Percentiles rank a stretch among this genome's conserved stretches.
Evolutionary conservation across 2,329 filamentous ascomycete species (phyloP).

Genomic region (Colletotrichum agaves): DNA sequence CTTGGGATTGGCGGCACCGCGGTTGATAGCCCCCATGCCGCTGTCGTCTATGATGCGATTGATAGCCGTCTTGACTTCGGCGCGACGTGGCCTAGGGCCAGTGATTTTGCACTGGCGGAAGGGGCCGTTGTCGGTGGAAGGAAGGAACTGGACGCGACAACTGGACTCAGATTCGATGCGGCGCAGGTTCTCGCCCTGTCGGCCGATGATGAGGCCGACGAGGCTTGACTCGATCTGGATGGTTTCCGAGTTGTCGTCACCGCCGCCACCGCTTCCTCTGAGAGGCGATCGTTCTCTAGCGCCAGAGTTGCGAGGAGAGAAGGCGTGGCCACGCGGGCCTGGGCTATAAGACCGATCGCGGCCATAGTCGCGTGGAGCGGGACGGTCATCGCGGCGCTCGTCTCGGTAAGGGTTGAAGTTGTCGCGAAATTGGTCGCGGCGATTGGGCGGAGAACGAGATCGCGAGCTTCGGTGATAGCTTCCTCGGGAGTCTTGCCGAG

Average conservation of each 20-base stretch:
- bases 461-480: constrained; percentile 70
- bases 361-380: constrained; percentile 65
- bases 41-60: constrained; percentile 90
- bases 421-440: constrained; percentile 78
- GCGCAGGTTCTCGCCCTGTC: constrained; percentile 88
- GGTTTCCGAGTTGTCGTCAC: constrained; percentile 80
- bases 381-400: constrained; percentile 76
- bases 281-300: constrained; percentile 70
- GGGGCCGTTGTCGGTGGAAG: constrained; percentile 77
- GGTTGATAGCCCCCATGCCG: constrained; percentile 60
- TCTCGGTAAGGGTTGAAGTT: constrained; percentile 87
- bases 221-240: constrained; percentile 88
- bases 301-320: constrained; percentile 68
- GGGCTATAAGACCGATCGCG: constrained; percentile 81
- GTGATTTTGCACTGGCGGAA: constrained; percentile 89
- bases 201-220: constrained; percentile 90
- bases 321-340: constrained; percentile 64
- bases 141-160: constrained; percentile 89
- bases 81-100: constrained; percentile 76
- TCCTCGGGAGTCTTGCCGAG: constrained; percentile 51
- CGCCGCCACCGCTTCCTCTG: constrained; percentile 49
- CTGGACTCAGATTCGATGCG: constrained; percentile 85
- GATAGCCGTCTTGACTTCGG: constrained; percentile 84
- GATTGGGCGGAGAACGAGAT: constrained; percentile 76
- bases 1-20: constrained; percentile 54